phyloP scores from a whole-genome alignment of 495 filamentous ascomycete species.

The Aspergillus kassunensis region DNA sequence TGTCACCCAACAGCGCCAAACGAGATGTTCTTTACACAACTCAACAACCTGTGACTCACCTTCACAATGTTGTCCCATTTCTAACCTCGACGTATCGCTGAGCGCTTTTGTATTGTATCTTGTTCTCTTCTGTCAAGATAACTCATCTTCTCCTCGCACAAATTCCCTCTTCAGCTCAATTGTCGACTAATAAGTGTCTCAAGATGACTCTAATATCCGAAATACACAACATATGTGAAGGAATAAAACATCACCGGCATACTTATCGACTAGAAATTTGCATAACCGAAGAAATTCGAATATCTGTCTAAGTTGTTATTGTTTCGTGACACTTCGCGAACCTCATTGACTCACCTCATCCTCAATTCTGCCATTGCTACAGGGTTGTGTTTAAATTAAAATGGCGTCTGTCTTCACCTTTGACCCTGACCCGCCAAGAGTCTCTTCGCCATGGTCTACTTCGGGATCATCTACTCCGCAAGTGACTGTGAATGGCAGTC shows the following conservation, averaged over 20 bases:
- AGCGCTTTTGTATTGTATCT: neutral
- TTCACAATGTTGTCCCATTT: conserved; percentile 15
- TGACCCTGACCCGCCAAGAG: conserved; percentile 79
- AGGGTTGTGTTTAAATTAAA: neutral
- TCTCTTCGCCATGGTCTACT: conserved; percentile 83
- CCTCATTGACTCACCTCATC: neutral
- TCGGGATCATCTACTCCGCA: conserved; percentile 43
- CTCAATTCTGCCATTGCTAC: neutral
- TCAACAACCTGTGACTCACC: conserved; percentile 12
- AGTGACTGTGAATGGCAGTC: conserved; percentile 17
- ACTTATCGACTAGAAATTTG: conserved; percentile 1
- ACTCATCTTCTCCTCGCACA: neutral
- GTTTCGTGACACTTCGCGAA: too few relatives aligned
- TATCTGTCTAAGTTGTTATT: conserved; percentile 7
- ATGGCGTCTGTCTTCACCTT: conserved; percentile 98
- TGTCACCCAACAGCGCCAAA: conserved; percentile 2
- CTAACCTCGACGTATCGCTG: neutral
- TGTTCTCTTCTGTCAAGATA: neutral
- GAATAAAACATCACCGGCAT: conserved; percentile 4
- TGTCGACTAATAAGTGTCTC: conserved; percentile 2
- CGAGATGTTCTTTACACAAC: neutral
- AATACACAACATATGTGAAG: conserved; percentile 7
- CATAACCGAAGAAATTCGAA: neutral
- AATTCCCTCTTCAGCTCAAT: neutral
- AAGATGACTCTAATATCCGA: conserved; percentile 22